A percentile compares a stretch with the other conserved stretches of the same genome.
Evolutionary conservation across 805 yeast genomes (phyloP).

Genomic region (Sugiyamaella chiloensis): DNA sequence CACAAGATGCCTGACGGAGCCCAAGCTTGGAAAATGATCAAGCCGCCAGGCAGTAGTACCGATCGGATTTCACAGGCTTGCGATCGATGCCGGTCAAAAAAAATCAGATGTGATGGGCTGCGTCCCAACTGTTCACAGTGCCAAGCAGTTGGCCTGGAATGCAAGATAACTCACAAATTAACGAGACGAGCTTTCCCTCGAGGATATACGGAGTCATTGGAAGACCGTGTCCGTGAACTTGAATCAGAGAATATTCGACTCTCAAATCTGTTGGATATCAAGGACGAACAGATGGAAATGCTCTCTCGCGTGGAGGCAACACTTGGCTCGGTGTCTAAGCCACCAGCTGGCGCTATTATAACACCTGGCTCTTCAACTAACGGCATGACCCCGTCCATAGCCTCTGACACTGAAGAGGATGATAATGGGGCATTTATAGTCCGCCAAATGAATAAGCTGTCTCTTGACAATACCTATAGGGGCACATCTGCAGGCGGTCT

Average conservation of each 20-base stretch:
- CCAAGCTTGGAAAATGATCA: conserved; percentile 53
- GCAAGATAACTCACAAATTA: conserved; percentile 84
- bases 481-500: conserved; percentile 36
- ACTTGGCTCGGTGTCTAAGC: conserved; percentile 6
- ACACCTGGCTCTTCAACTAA: not conserved
- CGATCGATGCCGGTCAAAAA: conserved; percentile 81
- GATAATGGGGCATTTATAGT: conserved; percentile 27
- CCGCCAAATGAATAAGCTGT: conserved; percentile 27
- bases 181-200: conserved; percentile 84
- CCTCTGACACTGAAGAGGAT: conserved; percentile 16
- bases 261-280: conserved; percentile 56
- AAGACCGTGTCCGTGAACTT: conserved; percentile 80
- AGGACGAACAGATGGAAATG: conserved; percentile 59
- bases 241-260: conserved; percentile 77
- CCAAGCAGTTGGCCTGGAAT: conserved; percentile 78
- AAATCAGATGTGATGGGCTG: conserved; percentile 66
- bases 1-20: conserved; percentile 44
- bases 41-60: conserved; percentile 61
- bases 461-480: conserved; percentile 31
- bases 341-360: conserved; percentile 5
- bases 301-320: conserved; percentile 30
- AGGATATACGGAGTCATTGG: conserved; percentile 88
- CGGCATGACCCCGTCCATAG: not conserved
- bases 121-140: conserved; percentile 73
- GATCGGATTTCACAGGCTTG: conserved; percentile 87